Evolutionary conservation across 1,284 basidiomycete genomes (phyloP).

Genomic region (Golubevia sp.): DNA sequence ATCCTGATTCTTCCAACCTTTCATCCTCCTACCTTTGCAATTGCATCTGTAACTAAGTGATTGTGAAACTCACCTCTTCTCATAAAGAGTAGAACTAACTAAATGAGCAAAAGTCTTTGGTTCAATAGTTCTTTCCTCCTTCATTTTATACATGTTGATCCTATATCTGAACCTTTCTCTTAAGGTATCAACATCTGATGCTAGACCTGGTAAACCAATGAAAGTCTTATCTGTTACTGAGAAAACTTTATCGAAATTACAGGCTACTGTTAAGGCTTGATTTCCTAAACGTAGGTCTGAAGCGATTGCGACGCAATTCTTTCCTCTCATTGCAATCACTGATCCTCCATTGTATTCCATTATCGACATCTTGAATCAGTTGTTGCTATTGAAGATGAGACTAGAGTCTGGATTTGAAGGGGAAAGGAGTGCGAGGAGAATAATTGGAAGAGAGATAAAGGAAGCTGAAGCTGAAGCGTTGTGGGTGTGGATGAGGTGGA

Average conservation of each 20-base stretch:
- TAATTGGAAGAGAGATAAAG: too few species aligned
- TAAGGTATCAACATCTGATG: slow-evolving; percentile 90
- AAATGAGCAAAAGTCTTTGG: slow-evolving; percentile 96
- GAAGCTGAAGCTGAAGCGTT: too few species aligned
- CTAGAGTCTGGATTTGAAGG: too few species aligned
- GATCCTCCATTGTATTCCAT: slow-evolving; percentile 89
- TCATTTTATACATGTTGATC: slow-evolving; percentile 99
- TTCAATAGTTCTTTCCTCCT: slow-evolving; percentile 95
- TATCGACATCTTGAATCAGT: slow-evolving; percentile 54
- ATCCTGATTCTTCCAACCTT: too few species aligned
- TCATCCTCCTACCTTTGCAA: too few species aligned
- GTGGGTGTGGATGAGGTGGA: too few species aligned
- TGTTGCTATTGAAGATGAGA: too few species aligned
- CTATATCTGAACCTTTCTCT: slow-evolving; percentile 88
- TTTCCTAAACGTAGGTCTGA: slow-evolving; percentile 91
- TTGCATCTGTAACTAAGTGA: too few species aligned
- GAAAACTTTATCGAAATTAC: slow-evolving; percentile 96
- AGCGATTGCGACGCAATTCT: slow-evolving; percentile 98
- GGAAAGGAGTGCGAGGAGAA: too few species aligned
- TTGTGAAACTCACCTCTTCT: slow-evolving; percentile 71
- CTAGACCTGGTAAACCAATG: slow-evolving; percentile 89
- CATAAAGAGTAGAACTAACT: slow-evolving; percentile 95
- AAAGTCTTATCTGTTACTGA: slow-evolving; percentile 90
- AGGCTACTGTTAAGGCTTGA: slow-evolving; percentile 83
- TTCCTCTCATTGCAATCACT: slow-evolving; percentile 97